These are phyloP conservation scores for Sarocladium kiliense DNA, from an alignment of 2,329 filamentous ascomycete species.

Conservation along the genomic window DNA sequence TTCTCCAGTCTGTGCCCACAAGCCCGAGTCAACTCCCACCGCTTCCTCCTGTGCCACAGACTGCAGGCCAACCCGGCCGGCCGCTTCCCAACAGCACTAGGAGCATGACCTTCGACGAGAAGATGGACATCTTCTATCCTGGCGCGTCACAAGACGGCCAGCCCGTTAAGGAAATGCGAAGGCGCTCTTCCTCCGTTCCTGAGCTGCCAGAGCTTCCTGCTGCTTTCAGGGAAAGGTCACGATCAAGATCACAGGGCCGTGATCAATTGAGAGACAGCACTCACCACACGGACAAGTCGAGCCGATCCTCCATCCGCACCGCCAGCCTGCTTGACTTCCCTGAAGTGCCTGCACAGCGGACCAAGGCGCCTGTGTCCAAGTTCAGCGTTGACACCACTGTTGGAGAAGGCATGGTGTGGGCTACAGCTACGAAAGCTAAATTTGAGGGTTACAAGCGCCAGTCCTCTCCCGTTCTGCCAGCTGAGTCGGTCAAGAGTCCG, in stretches of 20 bases:
- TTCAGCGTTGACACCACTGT: constrained; percentile 25
- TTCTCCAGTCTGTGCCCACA: constrained; percentile 36
- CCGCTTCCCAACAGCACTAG: constrained; percentile 47
- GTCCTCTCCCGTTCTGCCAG: constrained; percentile 47
- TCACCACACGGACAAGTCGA: constrained; percentile 1
- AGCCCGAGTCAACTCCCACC: constrained; percentile 47
- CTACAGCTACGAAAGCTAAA: background rate
- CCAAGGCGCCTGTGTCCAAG: constrained; percentile 18
- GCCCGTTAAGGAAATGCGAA: constrained; percentile 15
- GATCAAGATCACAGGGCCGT: background rate
- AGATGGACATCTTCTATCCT: constrained; percentile 47
- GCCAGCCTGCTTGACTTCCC: constrained; percentile 10
- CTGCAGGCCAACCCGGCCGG: constrained; percentile 29
- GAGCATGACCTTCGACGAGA: constrained; percentile 56
- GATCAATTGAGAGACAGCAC: constrained; percentile 1
- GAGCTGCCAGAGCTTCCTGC: constrained; percentile 16
- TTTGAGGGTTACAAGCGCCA: constrained; percentile 28
- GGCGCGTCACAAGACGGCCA: background rate
- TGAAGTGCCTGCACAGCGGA: constrained; percentile 1
- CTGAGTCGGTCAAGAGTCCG: constrained; percentile 18
- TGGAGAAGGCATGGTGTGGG: background rate
- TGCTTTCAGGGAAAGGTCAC: background rate
- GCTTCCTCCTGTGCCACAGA: constrained; percentile 43
- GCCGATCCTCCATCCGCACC: constrained; percentile 9
- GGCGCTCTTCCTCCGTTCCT: constrained; percentile 21